Conservation (phyloP, 495 filamentous ascomycete species). For the Xylaria telfairii region DNA sequence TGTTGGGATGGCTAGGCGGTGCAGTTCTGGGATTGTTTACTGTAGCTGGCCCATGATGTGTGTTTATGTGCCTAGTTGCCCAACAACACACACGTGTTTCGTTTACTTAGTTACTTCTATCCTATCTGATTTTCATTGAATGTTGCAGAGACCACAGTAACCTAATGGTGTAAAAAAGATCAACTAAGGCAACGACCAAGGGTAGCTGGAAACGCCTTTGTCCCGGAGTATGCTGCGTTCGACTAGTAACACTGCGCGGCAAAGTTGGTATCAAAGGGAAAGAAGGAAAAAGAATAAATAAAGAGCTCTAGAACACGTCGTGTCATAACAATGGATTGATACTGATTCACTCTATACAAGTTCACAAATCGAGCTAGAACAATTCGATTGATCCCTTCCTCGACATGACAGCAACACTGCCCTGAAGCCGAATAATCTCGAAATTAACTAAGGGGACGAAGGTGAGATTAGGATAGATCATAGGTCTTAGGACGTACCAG, state of each 20-base stretch:
- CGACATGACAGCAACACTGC: not conserved
- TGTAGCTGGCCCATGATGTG: not conserved
- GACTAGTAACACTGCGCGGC: not conserved
- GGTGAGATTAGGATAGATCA: not conserved
- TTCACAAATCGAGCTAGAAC: not conserved
- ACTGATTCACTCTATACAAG: not conserved
- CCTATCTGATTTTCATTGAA: not conserved
- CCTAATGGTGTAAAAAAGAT: not conserved
- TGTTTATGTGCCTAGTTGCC: not conserved
- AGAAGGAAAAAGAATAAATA: not conserved
- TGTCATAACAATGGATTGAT: not conserved
- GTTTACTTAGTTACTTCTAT: not conserved
- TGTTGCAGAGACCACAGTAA: not conserved
- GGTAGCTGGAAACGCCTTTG: slow-evolving; percentile 1
- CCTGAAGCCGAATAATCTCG: not conserved
- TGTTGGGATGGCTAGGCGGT: not conserved
- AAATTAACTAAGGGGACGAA: not conserved
- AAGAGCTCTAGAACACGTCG: not conserved
- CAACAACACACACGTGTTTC: not conserved
- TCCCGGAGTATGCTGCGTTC: not conserved
- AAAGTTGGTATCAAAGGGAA: slow-evolving; percentile 6
- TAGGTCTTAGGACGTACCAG: not conserved
- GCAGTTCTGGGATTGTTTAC: slow-evolving; percentile 9
- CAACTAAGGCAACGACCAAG: not conserved
- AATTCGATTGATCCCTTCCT: not conserved